phyloP scores from a whole-genome alignment of 139 green algal genomes.

The Trebouxia sp. region DNA sequence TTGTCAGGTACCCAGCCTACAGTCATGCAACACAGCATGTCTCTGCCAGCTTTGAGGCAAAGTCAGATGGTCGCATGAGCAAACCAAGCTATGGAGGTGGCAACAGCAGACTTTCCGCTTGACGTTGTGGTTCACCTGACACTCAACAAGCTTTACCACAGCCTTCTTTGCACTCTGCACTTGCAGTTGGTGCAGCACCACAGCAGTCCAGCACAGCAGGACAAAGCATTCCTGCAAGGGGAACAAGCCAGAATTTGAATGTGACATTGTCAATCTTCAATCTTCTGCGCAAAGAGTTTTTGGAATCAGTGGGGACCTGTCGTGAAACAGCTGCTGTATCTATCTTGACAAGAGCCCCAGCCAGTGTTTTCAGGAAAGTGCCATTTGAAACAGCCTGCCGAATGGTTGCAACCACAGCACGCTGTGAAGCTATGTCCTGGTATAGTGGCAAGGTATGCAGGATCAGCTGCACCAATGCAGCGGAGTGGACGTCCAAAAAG shows the following conservation, averaged over 20 bases:
- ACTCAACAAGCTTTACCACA: slow-evolving; percentile 67
- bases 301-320: slow-evolving; percentile 18
- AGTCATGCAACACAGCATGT: background rate
- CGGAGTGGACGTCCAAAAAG: slow-evolving; percentile 52
- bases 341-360: slow-evolving; percentile 48
- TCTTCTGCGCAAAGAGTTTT: background rate
- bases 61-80: background rate
- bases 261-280: background rate
- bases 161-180: slow-evolving; percentile 60
- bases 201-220: slow-evolving; percentile 58
- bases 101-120: slow-evolving; percentile 5
- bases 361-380: slow-evolving; percentile 61
- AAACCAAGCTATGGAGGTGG: background rate
- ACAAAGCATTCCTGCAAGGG: slow-evolving; percentile 40
- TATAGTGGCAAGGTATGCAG: slow-evolving; percentile 43
- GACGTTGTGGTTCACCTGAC: slow-evolving; percentile 37
- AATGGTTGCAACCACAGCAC: slow-evolving; percentile 42
- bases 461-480: slow-evolving; percentile 45
- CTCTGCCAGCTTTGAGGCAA: background rate
- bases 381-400: slow-evolving; percentile 34
- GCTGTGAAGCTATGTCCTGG: slow-evolving; percentile 33
- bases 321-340: slow-evolving; percentile 34
- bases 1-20: slow-evolving; percentile 26
- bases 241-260: background rate
- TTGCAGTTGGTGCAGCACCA: slow-evolving; percentile 55